Percentiles rank a stretch among this genome's conserved stretches.
These are phyloP conservation scores for Eucalyptus camaldulensis DNA, from an alignment of 345 rosid genomes.

Conservation along the genomic window DNA sequence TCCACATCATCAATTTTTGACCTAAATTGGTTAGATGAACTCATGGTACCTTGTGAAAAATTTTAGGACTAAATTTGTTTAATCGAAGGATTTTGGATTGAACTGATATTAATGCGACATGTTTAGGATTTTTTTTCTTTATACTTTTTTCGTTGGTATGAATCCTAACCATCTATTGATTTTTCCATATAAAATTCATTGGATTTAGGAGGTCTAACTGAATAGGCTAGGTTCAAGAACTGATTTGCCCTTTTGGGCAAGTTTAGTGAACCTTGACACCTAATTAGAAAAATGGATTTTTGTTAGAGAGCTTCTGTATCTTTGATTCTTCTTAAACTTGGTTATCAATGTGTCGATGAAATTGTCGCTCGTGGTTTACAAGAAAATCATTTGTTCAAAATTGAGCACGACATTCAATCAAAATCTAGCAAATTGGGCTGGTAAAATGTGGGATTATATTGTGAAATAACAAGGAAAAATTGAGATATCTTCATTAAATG, in stretches of 20 bases:
- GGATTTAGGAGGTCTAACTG: not conserved
- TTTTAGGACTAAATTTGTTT: too few species aligned
- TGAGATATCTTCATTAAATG: not conserved
- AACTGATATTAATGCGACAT: not conserved
- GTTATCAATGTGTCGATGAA: not conserved
- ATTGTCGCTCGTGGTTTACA: not conserved
- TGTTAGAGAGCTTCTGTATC: not conserved
- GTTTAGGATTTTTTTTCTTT: not conserved
- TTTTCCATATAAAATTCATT: not conserved
- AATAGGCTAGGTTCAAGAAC: not conserved
- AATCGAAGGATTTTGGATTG: not conserved
- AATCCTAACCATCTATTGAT: not conserved
- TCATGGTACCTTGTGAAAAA: not conserved
- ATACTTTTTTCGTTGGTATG: not conserved
- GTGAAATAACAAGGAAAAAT: not conserved
- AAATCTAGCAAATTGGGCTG: not conserved
- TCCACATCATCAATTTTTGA: too few species aligned
- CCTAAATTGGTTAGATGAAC: not conserved
- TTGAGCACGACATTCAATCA: not conserved
- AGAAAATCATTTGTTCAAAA: not conserved
- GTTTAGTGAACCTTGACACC: not conserved
- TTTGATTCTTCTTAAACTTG: not conserved
- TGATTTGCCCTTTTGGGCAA: not conserved
- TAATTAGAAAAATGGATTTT: not conserved
- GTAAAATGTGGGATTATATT: not conserved